Base-by-base conservation (phyloP, 108 stramenopile genomes). In the Stephanodiscus minutulus region DNA sequence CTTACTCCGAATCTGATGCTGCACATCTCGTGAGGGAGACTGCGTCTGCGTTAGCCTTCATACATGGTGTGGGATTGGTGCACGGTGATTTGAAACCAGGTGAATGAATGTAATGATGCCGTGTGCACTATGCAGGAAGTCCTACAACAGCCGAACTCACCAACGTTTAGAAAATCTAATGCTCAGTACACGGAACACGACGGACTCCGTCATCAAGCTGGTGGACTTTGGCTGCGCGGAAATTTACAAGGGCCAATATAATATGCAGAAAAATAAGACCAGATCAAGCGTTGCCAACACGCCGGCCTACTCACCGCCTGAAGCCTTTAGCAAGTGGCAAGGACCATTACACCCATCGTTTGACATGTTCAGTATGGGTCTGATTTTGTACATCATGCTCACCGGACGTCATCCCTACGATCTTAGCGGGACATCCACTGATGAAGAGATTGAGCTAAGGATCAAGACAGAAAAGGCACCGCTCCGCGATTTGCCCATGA, bases 321-420 rank as follows among this genome's bases (percentile, higher is more conserved):
- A 79, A 39, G 57, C 48, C 29, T 61, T 77, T 9, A 44, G 58
- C 46, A 61, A 43, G 33, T 27, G 25, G 63, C 46, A 22, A 49
- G 41, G 35, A 27, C 63, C 46, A 31, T 64, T 27, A 15, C 46
- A 27, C 28, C 25, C 41, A 43, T 37, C 29, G 27, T 56, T 72
- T 44, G 74, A 68, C 65, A 68, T 75, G 65, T 75, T 57, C 44
- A 46, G 52, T 50, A 37, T 79, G 20, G 78, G 78, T 37, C 31
- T 79, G 13, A 67, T 79, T 22, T 43, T 79, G 20, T 79, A 79
- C 35, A 79, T 79, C 28, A 79, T 79, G 78, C 66, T 79, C 29
- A 67, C 72, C 7, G 70, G 78, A 37, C 20, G 43, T 46, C 78
- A 79, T 39, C 59, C 78, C 72, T n/a, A 68, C 73, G 35, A 72